Evolutionary conservation across 257 asterid species (phyloP), one percentile per base, ranked within the genome.

Genomic region (Rehmannia glutinosa): DNA sequence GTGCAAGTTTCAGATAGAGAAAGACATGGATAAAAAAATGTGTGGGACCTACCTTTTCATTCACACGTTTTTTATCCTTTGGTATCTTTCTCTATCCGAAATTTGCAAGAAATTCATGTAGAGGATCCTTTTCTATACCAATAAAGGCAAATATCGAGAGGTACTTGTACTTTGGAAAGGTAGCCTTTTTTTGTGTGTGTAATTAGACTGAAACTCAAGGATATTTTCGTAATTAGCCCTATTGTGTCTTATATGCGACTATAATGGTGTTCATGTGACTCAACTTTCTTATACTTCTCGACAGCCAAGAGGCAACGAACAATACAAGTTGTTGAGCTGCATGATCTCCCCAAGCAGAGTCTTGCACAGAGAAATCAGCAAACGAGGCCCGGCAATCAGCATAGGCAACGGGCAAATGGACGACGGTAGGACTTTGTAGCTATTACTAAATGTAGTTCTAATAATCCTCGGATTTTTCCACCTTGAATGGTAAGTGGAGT

Each of bases 271-370:
- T 57, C 3, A 8, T 50, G 27, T 42, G 21, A 67, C 4, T 38
- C n/a, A 10, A 50, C 3, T 24, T 56, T 21, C 27, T 51, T 36
- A 8, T 33, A 36, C 51, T 56, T 16, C 6, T 43, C 30, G 30
- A 70, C 81, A 93, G 97, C 94, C 53, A 93, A 93, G 90, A 80
- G 73, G 81, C 95, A 85, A 67, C 74, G 97, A 55, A 92, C 92
- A 24, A 79, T 92, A 66, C 95, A 87, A 72, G 91, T 89, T 1
- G 90, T 92, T 78, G 98, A 92, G 86, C 79, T 83, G 71, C 82
- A 39, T 1, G 97, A 92, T 72, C 85, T 92, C 58, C 98, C 98
- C 0, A 89, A 86, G 81, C 92, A 89, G 57, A 70, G 83, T 42
- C 38, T 60, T 38, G 86, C 74, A 45, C 84, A 62, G 64, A 79